These are phyloP conservation scores for Vaccinium macrocarpon DNA, from an alignment of 148 eudicot genomes.

Conservation along the genomic window DNA sequence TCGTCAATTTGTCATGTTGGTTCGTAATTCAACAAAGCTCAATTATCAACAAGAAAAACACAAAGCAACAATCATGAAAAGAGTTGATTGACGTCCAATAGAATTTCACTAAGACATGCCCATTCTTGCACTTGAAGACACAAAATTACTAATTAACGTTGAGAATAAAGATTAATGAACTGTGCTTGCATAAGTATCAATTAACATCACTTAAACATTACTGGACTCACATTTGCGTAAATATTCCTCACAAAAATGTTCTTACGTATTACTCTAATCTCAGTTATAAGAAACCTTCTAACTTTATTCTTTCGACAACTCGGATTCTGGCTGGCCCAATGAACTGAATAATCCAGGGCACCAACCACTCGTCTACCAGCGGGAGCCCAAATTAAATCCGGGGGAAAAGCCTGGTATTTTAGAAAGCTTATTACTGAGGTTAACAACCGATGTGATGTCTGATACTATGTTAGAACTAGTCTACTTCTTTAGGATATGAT, in stretches of 20 bases:
- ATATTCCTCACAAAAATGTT: background rate
- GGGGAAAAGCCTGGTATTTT: too few relatives aligned
- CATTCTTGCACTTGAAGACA: background rate
- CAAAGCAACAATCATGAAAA: background rate
- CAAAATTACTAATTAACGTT: background rate
- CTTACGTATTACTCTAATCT: background rate
- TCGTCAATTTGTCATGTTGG: background rate
- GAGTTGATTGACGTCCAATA: background rate
- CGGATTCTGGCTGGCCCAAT: background rate
- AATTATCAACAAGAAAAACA: background rate
- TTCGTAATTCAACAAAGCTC: background rate
- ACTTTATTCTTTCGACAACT: background rate
- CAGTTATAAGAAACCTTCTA: background rate
- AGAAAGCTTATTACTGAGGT: background rate
- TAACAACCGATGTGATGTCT: background rate
- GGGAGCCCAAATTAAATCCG: background rate
- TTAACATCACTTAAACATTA: background rate
- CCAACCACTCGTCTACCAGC: background rate
- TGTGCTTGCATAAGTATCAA: background rate
- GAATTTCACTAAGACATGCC: background rate
- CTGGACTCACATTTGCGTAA: background rate
- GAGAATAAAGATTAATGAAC: background rate
- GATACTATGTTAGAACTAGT: background rate
- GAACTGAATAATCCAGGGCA: background rate
- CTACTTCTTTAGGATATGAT: background rate